Conservation (phyloP, 352 stramenopile species). For the Pelagophyceae sp. region DNA sequence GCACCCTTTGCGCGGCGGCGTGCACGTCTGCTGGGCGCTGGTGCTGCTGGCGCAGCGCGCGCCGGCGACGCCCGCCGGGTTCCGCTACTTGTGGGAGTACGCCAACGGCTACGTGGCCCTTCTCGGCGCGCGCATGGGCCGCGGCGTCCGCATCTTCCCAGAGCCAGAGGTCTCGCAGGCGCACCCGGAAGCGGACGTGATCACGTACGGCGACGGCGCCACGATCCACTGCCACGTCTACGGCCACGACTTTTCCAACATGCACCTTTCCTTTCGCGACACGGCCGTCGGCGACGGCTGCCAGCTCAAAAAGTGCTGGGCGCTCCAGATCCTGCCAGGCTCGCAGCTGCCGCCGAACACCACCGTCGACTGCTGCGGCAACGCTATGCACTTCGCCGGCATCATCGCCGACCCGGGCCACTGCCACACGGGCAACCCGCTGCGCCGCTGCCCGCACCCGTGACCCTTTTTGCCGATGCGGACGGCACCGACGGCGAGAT, state of each 20-base stretch:
- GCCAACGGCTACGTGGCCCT: neutral
- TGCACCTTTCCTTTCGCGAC: neutral
- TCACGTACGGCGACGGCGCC: neutral
- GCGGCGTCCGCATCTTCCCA: neutral
- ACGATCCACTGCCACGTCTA: neutral
- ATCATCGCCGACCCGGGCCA: neutral
- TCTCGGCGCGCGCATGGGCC: neutral
- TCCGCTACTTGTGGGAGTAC: slow-evolving; percentile 5
- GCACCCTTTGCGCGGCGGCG: neutral
- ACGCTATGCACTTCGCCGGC: neutral
- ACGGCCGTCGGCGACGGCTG: neutral
- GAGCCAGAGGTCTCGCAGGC: neutral
- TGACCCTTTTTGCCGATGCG: no score
- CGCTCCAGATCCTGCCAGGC: slow-evolving; percentile 3
- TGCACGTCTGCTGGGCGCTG: neutral
- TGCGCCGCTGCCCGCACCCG: no score
- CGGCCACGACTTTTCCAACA: slow-evolving; percentile 19
- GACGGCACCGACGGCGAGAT: no score
- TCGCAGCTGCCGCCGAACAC: neutral
- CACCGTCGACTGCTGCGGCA: neutral
- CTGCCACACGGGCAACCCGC: no score
- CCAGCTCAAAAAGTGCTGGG: neutral
- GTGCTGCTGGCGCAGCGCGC: neutral
- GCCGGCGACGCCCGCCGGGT: neutral
- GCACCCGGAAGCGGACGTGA: neutral